Conservation (phyloP, 2,329 filamentous ascomycete genomes). For the Cercospora sp. region DNA sequence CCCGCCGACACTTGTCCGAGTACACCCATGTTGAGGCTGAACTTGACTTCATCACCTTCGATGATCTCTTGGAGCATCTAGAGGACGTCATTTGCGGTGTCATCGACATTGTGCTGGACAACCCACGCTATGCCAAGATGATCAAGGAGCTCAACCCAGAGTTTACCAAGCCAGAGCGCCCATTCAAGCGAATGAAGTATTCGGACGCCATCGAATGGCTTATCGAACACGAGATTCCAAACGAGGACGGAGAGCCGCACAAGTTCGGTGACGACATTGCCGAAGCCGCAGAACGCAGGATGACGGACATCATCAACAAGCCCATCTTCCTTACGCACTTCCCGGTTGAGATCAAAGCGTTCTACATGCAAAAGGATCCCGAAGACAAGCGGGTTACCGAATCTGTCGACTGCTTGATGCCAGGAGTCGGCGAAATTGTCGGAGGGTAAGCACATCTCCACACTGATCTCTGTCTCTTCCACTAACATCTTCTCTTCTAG, state of each 20-base stretch:
- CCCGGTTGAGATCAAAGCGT: slow-evolving; percentile 95
- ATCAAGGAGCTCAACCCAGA: slow-evolving; percentile 88
- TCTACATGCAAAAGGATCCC: slow-evolving; percentile 94
- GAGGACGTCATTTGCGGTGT: slow-evolving; percentile 87
- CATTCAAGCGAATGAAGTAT: slow-evolving; percentile 95
- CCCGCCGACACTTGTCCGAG: slow-evolving; percentile 89
- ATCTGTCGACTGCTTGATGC: slow-evolving; percentile 85
- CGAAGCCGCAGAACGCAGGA: slow-evolving; percentile 90
- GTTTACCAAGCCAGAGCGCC: slow-evolving; percentile 77
- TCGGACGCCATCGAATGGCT: slow-evolving; percentile 93
- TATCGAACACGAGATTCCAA: slow-evolving; percentile 81
- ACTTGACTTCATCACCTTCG: slow-evolving; percentile 91
- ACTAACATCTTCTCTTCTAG: slow-evolving; percentile 57
- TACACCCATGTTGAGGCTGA: slow-evolving; percentile 97
- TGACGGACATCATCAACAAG: slow-evolving; percentile 95
- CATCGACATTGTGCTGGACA: slow-evolving; percentile 71
- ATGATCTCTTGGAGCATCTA: slow-evolving; percentile 81
- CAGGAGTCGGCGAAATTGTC: slow-evolving; percentile 94
- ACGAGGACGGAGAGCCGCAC: slow-evolving; percentile 89
- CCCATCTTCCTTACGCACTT: slow-evolving; percentile 98
- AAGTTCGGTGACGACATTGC: slow-evolving; percentile 96
- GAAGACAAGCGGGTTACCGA: slow-evolving; percentile 83
- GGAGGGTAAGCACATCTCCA: slow-evolving; percentile 16
- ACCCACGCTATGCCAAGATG: slow-evolving; percentile 69
- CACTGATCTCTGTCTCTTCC: neutral